These are phyloP conservation scores for Schizophyllum commune DNA, from an alignment of 1,284 basidiomycete genomes.

Conservation along the genomic window DNA sequence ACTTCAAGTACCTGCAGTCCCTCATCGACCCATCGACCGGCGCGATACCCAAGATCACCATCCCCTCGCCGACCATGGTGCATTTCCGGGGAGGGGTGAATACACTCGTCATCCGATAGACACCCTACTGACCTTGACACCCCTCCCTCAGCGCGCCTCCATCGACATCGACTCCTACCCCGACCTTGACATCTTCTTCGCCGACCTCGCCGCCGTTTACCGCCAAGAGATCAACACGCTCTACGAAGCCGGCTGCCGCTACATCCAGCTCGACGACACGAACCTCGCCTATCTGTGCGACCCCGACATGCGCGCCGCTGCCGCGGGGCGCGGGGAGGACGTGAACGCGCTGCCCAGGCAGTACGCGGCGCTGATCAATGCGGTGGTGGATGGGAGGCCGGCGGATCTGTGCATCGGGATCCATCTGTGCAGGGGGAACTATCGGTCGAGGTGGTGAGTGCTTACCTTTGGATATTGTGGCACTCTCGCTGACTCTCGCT, in stretches of 20 bases:
- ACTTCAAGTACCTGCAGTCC: slow-evolving; percentile 4
- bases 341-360: slow-evolving; percentile 13
- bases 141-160: slow-evolving; percentile 13
- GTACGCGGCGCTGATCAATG: slow-evolving; percentile 14
- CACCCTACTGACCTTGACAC: neutral
- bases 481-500: too few relatives aligned
- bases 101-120: neutral
- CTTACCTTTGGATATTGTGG: too few relatives aligned
- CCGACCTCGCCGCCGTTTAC: slow-evolving; percentile 13
- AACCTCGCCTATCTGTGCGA: slow-evolving; percentile 14
- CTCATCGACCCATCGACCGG: slow-evolving; percentile 11
- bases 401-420: slow-evolving; percentile 9
- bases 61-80: slow-evolving; percentile 15
- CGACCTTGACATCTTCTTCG: slow-evolving; percentile 13
- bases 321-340: slow-evolving; percentile 13
- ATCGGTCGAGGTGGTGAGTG: slow-evolving; percentile 5
- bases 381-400: slow-evolving; percentile 10
- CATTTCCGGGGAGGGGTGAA: neutral
- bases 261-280: slow-evolving; percentile 12
- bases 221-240: slow-evolving; percentile 11
- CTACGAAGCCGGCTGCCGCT: slow-evolving; percentile 13
- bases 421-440: slow-evolving; percentile 14
- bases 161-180: slow-evolving; percentile 12
- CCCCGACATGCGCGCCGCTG: slow-evolving; percentile 14
- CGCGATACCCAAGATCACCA: slow-evolving; percentile 13